Base-by-base conservation (phyloP, 371 early-diverging fungal species). In the Dentiscutata heterogama region DNA sequence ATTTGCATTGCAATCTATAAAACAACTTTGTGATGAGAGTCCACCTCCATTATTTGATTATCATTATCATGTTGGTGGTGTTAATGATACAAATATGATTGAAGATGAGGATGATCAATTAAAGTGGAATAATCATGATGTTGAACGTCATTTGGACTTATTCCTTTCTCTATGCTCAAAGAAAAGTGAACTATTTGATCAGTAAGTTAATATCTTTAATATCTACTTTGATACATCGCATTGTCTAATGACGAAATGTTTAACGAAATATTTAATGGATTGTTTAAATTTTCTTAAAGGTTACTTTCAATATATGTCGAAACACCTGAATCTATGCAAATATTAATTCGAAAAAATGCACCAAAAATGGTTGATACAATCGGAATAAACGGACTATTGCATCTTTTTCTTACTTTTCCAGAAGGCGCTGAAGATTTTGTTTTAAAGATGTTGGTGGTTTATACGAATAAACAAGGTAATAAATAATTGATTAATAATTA, bases 351-450 rank as follows among this genome's bases (percentile, higher is more conserved):
- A 46, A 88, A 87, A 51, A 89, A 92, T 81, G 94, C 96, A 68
- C 86, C 88, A 46, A 93, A 94, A 18, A 87, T 97, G 82, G 91
- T 97, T 67, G 93, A 91, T 83, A 91, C 93, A 7, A 89, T 95
- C 82, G 91, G 92, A 31, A 88, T 90, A 81, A 86, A 91, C 54
- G 77, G 77, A 82, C 86, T 95, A 25, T 81, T 93, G 20, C 86
- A 89, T 8, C 85, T 91, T 42, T 87, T 97, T 78, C 85, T 89
- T 7, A 84, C 87, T 73, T 96, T 96, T 86, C 95, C 94, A 11
- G 81, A 82, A 27, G 96, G 96, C 8, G 89, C 94, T 27, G 96
- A 96, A 83, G 87, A 89, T 25, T 86, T 96, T 75, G 93, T 91
- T 1, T 88, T 95, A 54, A 88, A 91, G 31, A 90, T 95, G n/a